Base-by-base conservation (phyloP, 2,329 filamentous ascomycete species). In the Pleomassaria siparia region DNA sequence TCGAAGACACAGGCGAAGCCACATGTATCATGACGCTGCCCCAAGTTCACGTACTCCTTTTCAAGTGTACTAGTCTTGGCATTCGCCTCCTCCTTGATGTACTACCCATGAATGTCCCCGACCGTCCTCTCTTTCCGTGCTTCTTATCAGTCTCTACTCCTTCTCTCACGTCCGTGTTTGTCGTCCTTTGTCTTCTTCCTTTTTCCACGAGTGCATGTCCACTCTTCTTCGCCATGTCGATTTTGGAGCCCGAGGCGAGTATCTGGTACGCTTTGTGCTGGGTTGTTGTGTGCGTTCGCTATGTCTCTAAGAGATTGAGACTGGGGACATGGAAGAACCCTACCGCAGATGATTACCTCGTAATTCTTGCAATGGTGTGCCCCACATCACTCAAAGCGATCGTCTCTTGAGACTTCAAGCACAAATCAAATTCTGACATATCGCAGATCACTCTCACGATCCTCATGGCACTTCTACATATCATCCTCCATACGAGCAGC, bases 321-420 rank as follows among this genome's bases (percentile, higher is more conserved):
- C 52, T 55, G 26, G 62, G 64, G 40, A 56, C 60, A 39, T 70
- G 66, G 67, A 67, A 59, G 42, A 46, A 44, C 7, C 53, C 72
- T 11, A 60, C 69, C 44, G 43, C 59, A 11, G 70, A 72, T 40
- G 70, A 72, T 40, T 69, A 62, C 32, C 46, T 72, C 40, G 67
- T 72, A 13, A 40, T 70, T 24, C 35, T 64, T 13, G 66, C 67
- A 21, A 64, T 72, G 63, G 67, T 70, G 58, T 3, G 37, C n/a
- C 4, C 36, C 5, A 4, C 7, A 24, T 39, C 36, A 10, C 20
- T 24, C 20, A 4, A 13, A 26, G 20, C 10, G n/a, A n/a, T n/a
- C n/a, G n/a, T n/a, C n/a, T n/a, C n/a, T 15, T 24, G 36, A 15
- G 5, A 10, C 22, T 21, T 24, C 36, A n/a, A 7, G 30, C 30